A percentile compares a stretch with the other conserved stretches of the same genome.
Evolutionary conservation across 2,329 filamentous ascomycete genomes (phyloP).

Genomic region (Hymenoscyphus fraxineus): DNA sequence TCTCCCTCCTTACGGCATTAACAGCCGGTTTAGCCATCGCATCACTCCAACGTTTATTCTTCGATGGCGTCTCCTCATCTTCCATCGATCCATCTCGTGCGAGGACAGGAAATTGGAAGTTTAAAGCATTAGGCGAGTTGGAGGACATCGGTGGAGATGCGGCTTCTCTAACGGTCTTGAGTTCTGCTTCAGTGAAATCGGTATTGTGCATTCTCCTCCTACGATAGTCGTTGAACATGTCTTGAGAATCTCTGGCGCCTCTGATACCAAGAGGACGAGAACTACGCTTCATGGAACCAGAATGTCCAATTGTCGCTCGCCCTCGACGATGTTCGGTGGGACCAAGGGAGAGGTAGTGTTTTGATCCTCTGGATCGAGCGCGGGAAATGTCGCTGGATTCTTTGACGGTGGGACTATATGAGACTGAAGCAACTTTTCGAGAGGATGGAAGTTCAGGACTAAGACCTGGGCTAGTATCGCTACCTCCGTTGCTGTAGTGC

Average conservation of each 20-base stretch:
- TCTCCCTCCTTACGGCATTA: conserved; percentile 16
- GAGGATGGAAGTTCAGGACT: background rate
- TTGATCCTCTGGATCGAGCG: conserved; percentile 10
- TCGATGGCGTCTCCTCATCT: background rate
- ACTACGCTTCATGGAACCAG: background rate
- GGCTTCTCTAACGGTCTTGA: background rate
- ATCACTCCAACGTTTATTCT: conserved; percentile 17
- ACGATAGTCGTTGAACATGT: background rate
- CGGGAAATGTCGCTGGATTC: background rate
- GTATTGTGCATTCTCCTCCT: background rate
- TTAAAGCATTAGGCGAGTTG: background rate
- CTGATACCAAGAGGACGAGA: background rate
- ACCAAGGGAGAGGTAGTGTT: conserved; percentile 18
- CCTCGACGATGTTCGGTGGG: background rate
- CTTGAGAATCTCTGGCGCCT: background rate
- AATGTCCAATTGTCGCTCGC: background rate
- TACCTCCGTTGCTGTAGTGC: conserved; percentile 10
- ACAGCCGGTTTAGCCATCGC: conserved; percentile 20
- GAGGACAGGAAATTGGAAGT: background rate
- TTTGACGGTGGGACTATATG: background rate
- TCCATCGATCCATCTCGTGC: background rate
- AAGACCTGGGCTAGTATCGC: background rate
- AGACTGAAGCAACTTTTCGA: background rate
- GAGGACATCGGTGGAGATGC: background rate
- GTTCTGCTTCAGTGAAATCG: background rate